phyloP scores from a whole-genome alignment of 495 filamentous ascomycete genomes.

The Trypethelium eluteriae region DNA sequence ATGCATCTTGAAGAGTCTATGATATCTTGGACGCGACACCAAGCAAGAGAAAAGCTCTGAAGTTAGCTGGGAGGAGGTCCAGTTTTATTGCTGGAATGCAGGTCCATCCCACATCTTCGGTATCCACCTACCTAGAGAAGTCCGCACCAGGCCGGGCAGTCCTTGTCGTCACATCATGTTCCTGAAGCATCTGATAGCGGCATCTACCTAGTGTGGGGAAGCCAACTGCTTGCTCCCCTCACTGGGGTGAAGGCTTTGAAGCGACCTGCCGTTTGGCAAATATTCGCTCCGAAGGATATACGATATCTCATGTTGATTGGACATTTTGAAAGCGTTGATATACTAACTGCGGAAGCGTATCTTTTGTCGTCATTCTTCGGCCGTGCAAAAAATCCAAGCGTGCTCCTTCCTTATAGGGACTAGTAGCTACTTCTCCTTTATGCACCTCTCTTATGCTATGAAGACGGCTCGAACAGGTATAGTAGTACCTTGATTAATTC shows the following conservation, averaged over 20 bases:
- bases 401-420: conserved; percentile 1
- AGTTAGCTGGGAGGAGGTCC: background rate
- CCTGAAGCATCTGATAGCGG: background rate
- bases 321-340: background rate
- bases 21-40: background rate
- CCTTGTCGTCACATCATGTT: background rate
- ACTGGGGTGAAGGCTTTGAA: background rate
- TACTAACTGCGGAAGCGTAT: background rate
- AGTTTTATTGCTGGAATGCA: conserved; percentile 9
- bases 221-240: background rate
- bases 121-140: conserved; percentile 1
- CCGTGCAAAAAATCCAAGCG: background rate
- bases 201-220: background rate
- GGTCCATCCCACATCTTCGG: background rate
- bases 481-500: too few species aligned
- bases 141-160: background rate
- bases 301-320: background rate
- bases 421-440: background rate
- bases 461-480: background rate
- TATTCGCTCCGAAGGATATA: background rate
- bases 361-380: background rate
- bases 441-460: background rate
- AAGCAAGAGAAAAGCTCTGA: background rate
- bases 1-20: conserved; percentile 16
- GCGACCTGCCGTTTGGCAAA: too few species aligned